Base-by-base conservation (phyloP, 768 basidiomycete species). In the Hydnum rufescens region DNA sequence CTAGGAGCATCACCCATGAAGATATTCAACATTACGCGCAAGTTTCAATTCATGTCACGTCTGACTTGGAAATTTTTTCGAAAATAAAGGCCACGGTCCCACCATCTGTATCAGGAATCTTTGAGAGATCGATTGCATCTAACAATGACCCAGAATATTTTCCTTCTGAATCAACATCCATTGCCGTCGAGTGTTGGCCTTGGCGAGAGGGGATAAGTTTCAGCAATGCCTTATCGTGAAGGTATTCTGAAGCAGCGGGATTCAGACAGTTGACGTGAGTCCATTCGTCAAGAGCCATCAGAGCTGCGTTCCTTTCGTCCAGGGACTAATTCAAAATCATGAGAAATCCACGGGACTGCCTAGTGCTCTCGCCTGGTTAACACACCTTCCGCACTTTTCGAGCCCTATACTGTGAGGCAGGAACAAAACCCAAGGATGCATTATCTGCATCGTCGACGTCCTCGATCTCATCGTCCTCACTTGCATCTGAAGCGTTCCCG, bases 1-100 rank as follows among this genome's bases (percentile, higher is more conserved):
- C n/a, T n/a, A n/a, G n/a, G n/a, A n/a, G n/a, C n/a, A n/a, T n/a
- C n/a, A n/a, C n/a, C n/a, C n/a, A n/a, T n/a, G n/a, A n/a, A n/a
- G n/a, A n/a, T n/a, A n/a, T n/a, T n/a, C n/a, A n/a, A n/a, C n/a
- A n/a, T n/a, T n/a, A n/a, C n/a, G n/a, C n/a, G n/a, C n/a, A n/a
- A n/a, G n/a, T n/a, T n/a, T n/a, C n/a, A n/a, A n/a, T n/a, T n/a
- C n/a, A n/a, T 39, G 22, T 39, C 26, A 25, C 44, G 8, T 47
- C 44, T 47, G 49, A 8, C 49, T 52, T 52, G 54, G 54, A 55
- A n/a, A 59, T 54, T 31, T 53, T 54, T 32, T 84, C 80, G 57
- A 89, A 88, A 8, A 88, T 58, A 60, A 82, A 86, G 4, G 81
- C 80, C 18, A 87, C 64, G 1, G 79, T 77, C 0, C 85, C 85